Base-by-base conservation (phyloP, 2,329 filamentous ascomycete species). In the Daldinia sp. region DNA sequence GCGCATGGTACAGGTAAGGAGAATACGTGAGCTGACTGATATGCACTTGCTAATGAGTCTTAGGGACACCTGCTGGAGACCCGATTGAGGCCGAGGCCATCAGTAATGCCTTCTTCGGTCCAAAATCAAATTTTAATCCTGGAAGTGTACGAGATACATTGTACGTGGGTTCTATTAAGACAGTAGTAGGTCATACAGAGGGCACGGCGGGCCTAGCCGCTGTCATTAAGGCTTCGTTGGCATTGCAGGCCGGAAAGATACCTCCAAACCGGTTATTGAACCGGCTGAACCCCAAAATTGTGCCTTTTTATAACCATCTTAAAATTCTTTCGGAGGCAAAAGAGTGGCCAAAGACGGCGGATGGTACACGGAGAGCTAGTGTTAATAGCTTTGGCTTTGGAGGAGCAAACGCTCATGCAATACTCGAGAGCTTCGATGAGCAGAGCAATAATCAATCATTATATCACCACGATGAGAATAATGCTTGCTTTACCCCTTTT, bases 61-160 rank as follows among this genome's bases (percentile, higher is more conserved):
- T 42, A 42, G 39, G 39, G 6, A 42, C 39, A 1, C 62, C 58
- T 10, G 69, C 72, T 0, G 74, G 74, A 12, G 74, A 75, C 51
- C 72, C 74, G 0, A 66, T 46, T 6, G 75, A 76, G 48, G 75
- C 75, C 1, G 68, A 56, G 2, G 74, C 74, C 4, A 73, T 76
- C 35, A 30, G 12, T 13, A 33, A 51, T 4, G 48, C 28, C 18
- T 51, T 51, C 26, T 51, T 51, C 26, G 48, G 48, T 18, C n/a
- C 2, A n/a, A 7, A n/a, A 4, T 42, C 39, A 42, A 42, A 42
- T 20, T 42, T 42, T 18, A 42, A 15, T n/a, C n/a, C 3, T 10
- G 12, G 39, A 20, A 42, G 39, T n/a, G 39, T 20, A 42, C 39
- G 18, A 20, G 39, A 42, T 42, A 42, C 39, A 6, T 42, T 51